Evolutionary conservation across 306 rosid species (phyloP).

Genomic region (Vigna angularis): DNA sequence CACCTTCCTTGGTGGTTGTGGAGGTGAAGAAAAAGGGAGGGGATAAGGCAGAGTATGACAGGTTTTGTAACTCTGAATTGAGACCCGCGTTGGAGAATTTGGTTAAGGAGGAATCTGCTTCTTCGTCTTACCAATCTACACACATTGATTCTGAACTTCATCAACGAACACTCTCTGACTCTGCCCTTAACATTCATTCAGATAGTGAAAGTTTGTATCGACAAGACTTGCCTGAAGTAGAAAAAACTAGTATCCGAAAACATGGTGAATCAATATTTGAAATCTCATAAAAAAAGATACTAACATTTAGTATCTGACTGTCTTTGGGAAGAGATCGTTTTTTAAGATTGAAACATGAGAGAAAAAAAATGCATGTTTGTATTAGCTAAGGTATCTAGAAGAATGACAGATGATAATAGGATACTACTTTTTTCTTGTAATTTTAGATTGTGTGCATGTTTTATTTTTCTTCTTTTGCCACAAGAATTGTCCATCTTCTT

Average conservation of each 20-base stretch:
- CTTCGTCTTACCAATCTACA: slow-evolving; percentile 34
- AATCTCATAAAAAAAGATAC: neutral
- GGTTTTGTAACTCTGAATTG: slow-evolving; percentile 58
- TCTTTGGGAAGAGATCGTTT: neutral
- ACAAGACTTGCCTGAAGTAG: neutral
- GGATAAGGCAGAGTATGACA: slow-evolving; percentile 57
- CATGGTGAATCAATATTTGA: neutral
- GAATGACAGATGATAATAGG: slow-evolving; percentile 25
- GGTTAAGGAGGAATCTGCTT: slow-evolving; percentile 44
- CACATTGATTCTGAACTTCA: neutral
- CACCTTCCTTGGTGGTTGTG: slow-evolving; percentile 66
- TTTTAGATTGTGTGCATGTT: slow-evolving; percentile 42
- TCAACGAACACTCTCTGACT: slow-evolving; percentile 40
- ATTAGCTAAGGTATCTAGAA: neutral
- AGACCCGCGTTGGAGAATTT: slow-evolving; percentile 59
- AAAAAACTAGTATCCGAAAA: neutral
- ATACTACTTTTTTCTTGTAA: neutral
- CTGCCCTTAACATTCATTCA: slow-evolving; percentile 42
- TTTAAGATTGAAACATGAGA: neutral
- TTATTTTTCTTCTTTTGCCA: neutral
- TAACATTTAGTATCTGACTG: neutral
- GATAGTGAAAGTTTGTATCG: slow-evolving; percentile 38
- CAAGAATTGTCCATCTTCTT: slow-evolving; percentile 10
- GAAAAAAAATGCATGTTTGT: slow-evolving; percentile 37
- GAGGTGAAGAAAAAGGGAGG: slow-evolving; percentile 75